Evolutionary conservation across 352 stramenopile species (phyloP), one percentile per base, ranked within the genome.

Genomic region (Globisporangium sylvaticum): DNA sequence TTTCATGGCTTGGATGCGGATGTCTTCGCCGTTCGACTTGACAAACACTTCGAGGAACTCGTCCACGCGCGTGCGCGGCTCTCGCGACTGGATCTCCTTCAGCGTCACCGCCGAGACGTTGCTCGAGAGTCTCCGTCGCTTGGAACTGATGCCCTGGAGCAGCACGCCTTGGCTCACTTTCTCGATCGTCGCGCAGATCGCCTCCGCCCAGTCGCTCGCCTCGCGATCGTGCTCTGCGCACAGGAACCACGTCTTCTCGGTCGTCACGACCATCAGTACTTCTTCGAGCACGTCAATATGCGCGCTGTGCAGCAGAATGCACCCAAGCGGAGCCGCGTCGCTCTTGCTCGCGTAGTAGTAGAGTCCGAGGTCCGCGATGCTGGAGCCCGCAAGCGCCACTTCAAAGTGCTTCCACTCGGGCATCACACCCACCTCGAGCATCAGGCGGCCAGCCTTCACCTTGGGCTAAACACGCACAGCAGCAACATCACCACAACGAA

Each of bases 171-270:
- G 65, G 24, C 68, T 77, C 9, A 83, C 65, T 18, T 73, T 73
- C 32, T 92, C 83, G 29, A 92, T 90, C 10, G 83, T 71, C 7
- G 22, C 62, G 64, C 83, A 89, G 57, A 92, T 84, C 27, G 72
- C 73, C 39, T 90, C 80, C 18, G 76, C 74, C 85, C 86, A 94
- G 39, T 91, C 80, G 34, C 63, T 78, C 8, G 83, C 83, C 3
- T 88, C 83, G 9, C 75, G 78, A 1, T 70, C 75, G 46, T 83
- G 68, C 32, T 88, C 78, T 3, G 83, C 83, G 37, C 86, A 94
- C 22, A 94, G 74, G 62, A 92, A 94, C 86, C 83, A 94, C 62
- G 83, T 92, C 69, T 89, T 85, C 70, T 91, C 82, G 18, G 78
- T 75, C 44, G 83, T 88, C 31, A 90, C 75, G 44, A 94, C 79